Base-by-base conservation (phyloP, 148 eudicot species). In the Camellia granthamiana region DNA sequence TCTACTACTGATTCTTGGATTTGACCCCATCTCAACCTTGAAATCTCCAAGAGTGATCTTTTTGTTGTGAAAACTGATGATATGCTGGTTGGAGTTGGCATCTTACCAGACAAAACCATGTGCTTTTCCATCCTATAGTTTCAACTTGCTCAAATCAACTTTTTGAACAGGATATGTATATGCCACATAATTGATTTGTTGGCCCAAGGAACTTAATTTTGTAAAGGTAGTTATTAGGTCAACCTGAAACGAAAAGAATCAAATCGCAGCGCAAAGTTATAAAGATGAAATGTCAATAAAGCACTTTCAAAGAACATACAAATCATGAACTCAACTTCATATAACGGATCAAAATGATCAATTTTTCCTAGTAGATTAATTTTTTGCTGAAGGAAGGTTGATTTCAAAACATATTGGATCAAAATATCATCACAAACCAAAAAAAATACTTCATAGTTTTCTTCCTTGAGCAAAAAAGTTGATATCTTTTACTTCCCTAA, bases 141-240 rank as follows among this genome's bases (percentile, higher is more conserved):
- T 95, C 54, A 95, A 85, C 87, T 95, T 95, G 82, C 85, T 80
- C 65, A 95, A 70, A 80, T 96, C 98, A 61, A 94, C 82, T 78
- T 79, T 96, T 74, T 78, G 77, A 54, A 91, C 90, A 13, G 99
- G 93, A 84, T 96, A 96, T 42, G 98, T 70, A 55, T 96, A 96
- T 61, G 97, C 99, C 85, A 93, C 99, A 64, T 91, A 96, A 72
- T 96, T 89, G 84, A 96, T 90, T 76, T 83, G 81, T 81, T 96
- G 99, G 64, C 99, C 99, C 90, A 96, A 84, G 77, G 90, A 69
- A 83, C 99, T 87, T 86, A 96, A 16, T 85, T 93, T 96, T 43
- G 99, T 96, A 70, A 92, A 89, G 47, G 94, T 84, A 0, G 99
- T 92, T 73, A 96, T 96, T 79, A 96, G 89, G 78, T 93, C 98